These are phyloP conservation scores for Myxozyma nipponensis DNA, from an alignment of 805 yeast genomes.

Conservation along the genomic window DNA sequence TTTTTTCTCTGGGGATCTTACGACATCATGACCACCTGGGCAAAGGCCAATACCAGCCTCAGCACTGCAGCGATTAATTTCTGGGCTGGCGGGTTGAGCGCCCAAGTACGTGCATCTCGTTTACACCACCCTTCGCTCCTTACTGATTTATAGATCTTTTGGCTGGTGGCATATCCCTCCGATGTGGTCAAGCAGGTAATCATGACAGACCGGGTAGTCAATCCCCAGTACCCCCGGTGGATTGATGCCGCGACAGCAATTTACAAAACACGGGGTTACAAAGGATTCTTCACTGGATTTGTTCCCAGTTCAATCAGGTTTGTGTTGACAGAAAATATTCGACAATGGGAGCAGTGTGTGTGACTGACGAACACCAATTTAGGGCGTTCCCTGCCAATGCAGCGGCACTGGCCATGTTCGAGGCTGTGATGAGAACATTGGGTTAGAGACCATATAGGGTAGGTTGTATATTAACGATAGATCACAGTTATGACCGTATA, in stretches of 20 bases:
- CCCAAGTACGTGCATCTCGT: slow-evolving; percentile 37
- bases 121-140: background rate
- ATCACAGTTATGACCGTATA: no score
- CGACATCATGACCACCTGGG: slow-evolving; percentile 68
- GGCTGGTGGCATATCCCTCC: slow-evolving; percentile 85
- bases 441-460: no score
- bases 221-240: slow-evolving; percentile 71
- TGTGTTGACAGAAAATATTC: background rate
- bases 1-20: slow-evolving; percentile 94
- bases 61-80: slow-evolving; percentile 71
- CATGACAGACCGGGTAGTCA: slow-evolving; percentile 70
- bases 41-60: slow-evolving; percentile 60
- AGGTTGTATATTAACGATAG: no score
- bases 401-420: slow-evolving; percentile 77
- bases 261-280: slow-evolving; percentile 48
- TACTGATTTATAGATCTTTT: slow-evolving; percentile 53
- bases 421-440: slow-evolving; percentile 18
- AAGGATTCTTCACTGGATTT: slow-evolving; percentile 77
- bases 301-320: slow-evolving; percentile 57
- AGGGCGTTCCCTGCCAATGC: slow-evolving; percentile 93
- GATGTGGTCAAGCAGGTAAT: slow-evolving; percentile 86
- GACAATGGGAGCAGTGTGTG: background rate
- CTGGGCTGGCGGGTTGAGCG: slow-evolving; percentile 89
- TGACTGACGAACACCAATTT: slow-evolving; percentile 29
- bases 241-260: slow-evolving; percentile 66